Conservation (phyloP, 2,329 filamentous ascomycete genomes). For the Diaporthe sp. region DNA sequence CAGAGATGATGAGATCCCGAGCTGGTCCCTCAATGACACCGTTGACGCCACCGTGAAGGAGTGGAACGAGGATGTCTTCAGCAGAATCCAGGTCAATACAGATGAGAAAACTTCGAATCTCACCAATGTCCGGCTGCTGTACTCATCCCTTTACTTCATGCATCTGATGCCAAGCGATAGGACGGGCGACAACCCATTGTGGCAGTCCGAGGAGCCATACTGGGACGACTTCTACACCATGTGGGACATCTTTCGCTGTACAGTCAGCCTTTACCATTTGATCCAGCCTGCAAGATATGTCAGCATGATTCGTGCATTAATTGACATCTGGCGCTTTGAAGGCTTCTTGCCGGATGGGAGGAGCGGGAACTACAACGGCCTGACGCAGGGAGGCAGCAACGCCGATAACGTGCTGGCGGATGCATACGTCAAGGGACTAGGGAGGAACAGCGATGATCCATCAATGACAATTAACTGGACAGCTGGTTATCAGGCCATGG, state of each 20-base stretch:
- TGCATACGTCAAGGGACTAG: slow-evolving; percentile 76
- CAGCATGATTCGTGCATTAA: slow-evolving; percentile 77
- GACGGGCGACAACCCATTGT: slow-evolving; percentile 78
- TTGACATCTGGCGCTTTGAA: slow-evolving; percentile 77
- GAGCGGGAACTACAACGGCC: slow-evolving; percentile 77
- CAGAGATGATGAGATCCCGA: slow-evolving; percentile 59
- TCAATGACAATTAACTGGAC: slow-evolving; percentile 71
- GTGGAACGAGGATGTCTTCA: slow-evolving; percentile 63
- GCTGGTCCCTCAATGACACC: slow-evolving; percentile 57
- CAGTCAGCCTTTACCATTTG: slow-evolving; percentile 79
- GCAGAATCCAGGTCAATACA: slow-evolving; percentile 56
- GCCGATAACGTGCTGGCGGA: slow-evolving; percentile 79
- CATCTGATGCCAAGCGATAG: slow-evolving; percentile 73
- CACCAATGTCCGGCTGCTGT: slow-evolving; percentile 66
- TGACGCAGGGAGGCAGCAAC: slow-evolving; percentile 82
- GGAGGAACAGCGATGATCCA: slow-evolving; percentile 67
- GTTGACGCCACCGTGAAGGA: slow-evolving; percentile 56
- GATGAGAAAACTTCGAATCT: slow-evolving; percentile 54
- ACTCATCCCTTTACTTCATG: slow-evolving; percentile 72
- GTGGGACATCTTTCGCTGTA: slow-evolving; percentile 80
- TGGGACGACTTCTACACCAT: slow-evolving; percentile 83
- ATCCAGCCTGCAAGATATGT: slow-evolving; percentile 75
- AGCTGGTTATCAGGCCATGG: slow-evolving; percentile 77
- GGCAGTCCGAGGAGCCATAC: slow-evolving; percentile 77
- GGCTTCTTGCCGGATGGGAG: slow-evolving; percentile 79